Base-by-base conservation (phyloP, 495 filamentous ascomycete genomes). In the Elaphomyces granulatus region DNA sequence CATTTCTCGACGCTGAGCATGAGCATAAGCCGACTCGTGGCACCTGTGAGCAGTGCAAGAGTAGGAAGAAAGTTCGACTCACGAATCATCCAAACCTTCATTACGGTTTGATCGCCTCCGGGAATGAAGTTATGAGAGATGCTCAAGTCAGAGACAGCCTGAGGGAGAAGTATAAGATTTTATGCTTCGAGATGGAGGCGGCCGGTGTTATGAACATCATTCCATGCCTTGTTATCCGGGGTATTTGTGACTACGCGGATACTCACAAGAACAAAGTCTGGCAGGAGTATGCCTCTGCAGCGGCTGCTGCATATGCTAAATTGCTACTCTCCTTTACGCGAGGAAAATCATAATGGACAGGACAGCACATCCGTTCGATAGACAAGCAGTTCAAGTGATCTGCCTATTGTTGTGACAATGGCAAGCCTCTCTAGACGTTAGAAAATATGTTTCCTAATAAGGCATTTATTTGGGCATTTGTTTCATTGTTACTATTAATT, bases 151-250 rank as follows among this genome's bases (percentile, higher is more conserved):
- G 44, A 40, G 47, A 53, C 32, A 16, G 17, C 16, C 19, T 66
- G 41, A 44, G 46, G 14, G 47, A 45, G 4, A 53, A 64, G 32
- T 51, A 52, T 34, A 41, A 48, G 18, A 44, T 67, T 12, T 41
- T 67, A 3, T 67, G 58, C 33, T 63, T 70, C 37, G 64, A 69
- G 37, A 70, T 66, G 58, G 65, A 72, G 42, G 56, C 60, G 10
- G 67, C 64, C 9, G 66, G 65, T 2, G 26, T 69, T 8, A 55
- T 59, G 49, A 38, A 48, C 36, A 31, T 51, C 20, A 47, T 58
- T 32, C 53, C 49, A 14, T 52, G 49, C 31, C 40, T 52, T 10
- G 41, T 52, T 17, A 47, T 54, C n/a, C 36, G 45, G 28, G 51
- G 51, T 6, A 45, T 54, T 17, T 52, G 46, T 30, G 49, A 54